Base-by-base conservation (phyloP, 129 eudicot species). In the Flaveria ramosissima region DNA sequence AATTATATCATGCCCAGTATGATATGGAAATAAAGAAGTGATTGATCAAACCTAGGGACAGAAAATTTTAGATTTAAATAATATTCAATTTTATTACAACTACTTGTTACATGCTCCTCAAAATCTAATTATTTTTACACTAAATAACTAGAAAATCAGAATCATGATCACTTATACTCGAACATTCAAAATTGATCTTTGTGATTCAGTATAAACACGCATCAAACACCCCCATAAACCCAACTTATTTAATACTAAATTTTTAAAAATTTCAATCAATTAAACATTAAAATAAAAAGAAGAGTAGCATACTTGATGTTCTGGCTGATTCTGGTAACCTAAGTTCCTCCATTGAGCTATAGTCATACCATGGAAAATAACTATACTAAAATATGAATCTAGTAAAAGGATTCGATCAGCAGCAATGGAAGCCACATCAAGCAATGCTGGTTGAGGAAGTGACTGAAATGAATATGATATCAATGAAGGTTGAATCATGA, bases 321-420 rank as follows among this genome's bases (percentile, higher is more conserved):
- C 97, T 27, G 91, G 88, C 83, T 90, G 92, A 81, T 93, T 83
- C 81, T 93, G 98, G 85, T 90, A 90, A 50, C 96, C 98, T 91
- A 86, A 73, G 76, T 93, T 93, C 81, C 98, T 86, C 98, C 97
- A 93, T 73, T 93, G 98, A 75, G 98, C 98, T 61, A 93, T 87
- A 67, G 95, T 90, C 91, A 88, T 88, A 20, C 98, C 98, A 84
- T 93, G 98, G 78, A 93, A 93, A 62, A 93, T 86, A 70, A 93
- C 98, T n/a, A 93, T 89, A 77, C 98, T 93, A 77, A 93, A 93
- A 67, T 93, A 93, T 11, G 98, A 86, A 80, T 93, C 98, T 76
- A 93, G 80, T 84, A 93, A 77, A 43, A 93, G 89, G 76, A 93
- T 93, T 71, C 97, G 96, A 79, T 93, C 98, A 52, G 96, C 83